Conservation (phyloP, 2,329 filamentous ascomycete species). For the Aspergillus novoparasiticus region DNA sequence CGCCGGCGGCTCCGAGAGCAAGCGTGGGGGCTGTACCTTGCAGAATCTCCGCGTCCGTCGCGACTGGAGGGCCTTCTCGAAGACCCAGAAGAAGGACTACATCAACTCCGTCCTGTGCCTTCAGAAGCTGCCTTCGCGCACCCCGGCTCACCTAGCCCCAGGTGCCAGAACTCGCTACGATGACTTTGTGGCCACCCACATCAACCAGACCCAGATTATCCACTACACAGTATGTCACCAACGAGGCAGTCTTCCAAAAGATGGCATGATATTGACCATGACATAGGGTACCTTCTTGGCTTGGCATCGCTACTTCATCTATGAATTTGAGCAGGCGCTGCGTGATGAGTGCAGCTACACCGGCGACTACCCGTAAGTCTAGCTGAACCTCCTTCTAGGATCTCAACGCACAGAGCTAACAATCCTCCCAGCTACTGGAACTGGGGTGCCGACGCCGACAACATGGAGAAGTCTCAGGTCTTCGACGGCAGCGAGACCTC, state of each 20-base stretch:
- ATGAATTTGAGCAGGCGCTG: conserved; percentile 35
- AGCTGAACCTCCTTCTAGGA: not conserved
- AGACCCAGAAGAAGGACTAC: conserved; percentile 42
- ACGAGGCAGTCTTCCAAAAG: not conserved
- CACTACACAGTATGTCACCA: conserved; percentile 38
- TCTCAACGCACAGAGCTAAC: not conserved
- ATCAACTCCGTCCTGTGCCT: conserved; percentile 52
- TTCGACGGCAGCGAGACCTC: conserved; percentile 54
- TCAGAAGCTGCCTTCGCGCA: conserved; percentile 40
- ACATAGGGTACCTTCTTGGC: conserved; percentile 30
- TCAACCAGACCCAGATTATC: conserved; percentile 50
- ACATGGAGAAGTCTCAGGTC: conserved; percentile 47
- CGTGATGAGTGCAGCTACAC: conserved; percentile 43
- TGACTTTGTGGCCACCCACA: conserved; percentile 54
- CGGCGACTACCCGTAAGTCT: conserved; percentile 33
- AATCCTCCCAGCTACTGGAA: conserved; percentile 46
- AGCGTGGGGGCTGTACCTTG: conserved; percentile 16
- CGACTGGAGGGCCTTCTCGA: conserved; percentile 36
- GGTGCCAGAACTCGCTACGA: conserved; percentile 53
- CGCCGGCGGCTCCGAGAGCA: not conserved
- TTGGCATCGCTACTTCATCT: conserved; percentile 41
- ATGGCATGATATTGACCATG: not conserved
- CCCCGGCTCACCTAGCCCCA: conserved; percentile 36
- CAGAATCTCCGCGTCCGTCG: conserved; percentile 26
- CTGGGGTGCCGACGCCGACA: conserved; percentile 44